Evolutionary conservation across 2,329 filamentous ascomycete species (phyloP).

Genomic region (Ophiostoma himal-ulmi): DNA sequence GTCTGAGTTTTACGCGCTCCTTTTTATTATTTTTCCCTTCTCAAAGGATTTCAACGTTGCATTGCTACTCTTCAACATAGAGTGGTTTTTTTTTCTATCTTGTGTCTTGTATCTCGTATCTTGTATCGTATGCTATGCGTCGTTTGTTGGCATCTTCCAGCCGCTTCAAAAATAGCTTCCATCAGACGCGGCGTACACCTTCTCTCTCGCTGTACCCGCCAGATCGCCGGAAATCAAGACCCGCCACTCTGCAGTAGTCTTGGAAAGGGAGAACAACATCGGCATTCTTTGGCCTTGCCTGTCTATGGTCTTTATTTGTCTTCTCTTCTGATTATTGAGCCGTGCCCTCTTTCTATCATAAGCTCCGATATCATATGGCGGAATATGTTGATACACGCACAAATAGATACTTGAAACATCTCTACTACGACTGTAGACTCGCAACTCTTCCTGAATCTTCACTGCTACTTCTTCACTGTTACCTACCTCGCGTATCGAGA

Average conservation of each 20-base stretch:
- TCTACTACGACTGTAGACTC: neutral
- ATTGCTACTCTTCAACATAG: neutral
- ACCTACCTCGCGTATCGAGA: constrained; percentile 1
- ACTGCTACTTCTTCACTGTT: neutral
- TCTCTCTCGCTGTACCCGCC: neutral
- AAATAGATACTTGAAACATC: neutral
- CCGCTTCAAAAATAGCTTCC: no score
- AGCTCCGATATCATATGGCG: no score
- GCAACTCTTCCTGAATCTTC: neutral
- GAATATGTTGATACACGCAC: neutral
- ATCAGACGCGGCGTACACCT: neutral
- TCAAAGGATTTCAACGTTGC: neutral
- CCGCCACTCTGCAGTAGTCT: constrained; percentile 1
- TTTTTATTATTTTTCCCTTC: no score
- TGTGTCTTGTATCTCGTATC: neutral
- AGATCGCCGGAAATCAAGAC: neutral
- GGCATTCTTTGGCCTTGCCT: neutral
- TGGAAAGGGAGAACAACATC: neutral
- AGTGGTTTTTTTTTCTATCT: neutral
- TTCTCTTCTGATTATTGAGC: neutral
- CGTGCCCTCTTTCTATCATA: neutral
- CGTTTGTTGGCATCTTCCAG: no score
- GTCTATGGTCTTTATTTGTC: neutral
- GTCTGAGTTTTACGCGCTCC: neutral
- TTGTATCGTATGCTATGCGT: no score